Evolutionary conservation across 305 asterid species (phyloP), one percentile per base, ranked within the genome.

Genomic region (Solanum chacoense): DNA sequence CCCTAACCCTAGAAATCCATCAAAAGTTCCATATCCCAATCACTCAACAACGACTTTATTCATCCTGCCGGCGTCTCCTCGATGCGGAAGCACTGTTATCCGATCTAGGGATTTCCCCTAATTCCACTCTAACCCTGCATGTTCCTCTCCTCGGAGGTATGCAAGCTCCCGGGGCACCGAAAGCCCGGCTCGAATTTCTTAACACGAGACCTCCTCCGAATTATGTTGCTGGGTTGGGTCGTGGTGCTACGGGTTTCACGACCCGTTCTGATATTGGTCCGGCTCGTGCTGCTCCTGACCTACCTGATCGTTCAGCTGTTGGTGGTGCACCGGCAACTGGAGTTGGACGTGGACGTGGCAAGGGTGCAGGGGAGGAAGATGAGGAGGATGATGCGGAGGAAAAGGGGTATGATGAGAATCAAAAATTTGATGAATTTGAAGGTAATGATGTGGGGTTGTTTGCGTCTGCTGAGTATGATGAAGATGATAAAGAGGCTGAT

Each of bases 261-360:
- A 97, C 98, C 37, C 98, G 98, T 24, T 97, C 98, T 11, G 99
- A 95, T 95, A 97, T 95, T 26, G 99, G 99, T 12, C 98, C 99
- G 11, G 98, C 98, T 37, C 95, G 98, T 32, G 97, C 98, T 18
- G 98, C 98, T 1, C 98, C 99, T 1, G 98, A 96, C 76, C 89
- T 96, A 0, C 98, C 98, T 0, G 98, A 96, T 89, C 90, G 98
- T 34, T 92, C 98, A 4, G 95, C 95, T 18, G 72, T 45, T 32
- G 85, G 75, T 0, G 85, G 81, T 8, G 95, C 96, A 14, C 91
- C 94, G 9, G 91, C 93, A 0, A 90, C 89, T 0, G 92, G 91
- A 11, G 93, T 90, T 16, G 96, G 96, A 18, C 93, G 96, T 29
- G 96, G 96, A 63, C 92, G 95, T 4, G 98, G 98, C 11, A 94